These are phyloP conservation scores for Stachybotrys echinatus DNA, from an alignment of 2,329 filamentous ascomycete species.

Conservation along the genomic window DNA sequence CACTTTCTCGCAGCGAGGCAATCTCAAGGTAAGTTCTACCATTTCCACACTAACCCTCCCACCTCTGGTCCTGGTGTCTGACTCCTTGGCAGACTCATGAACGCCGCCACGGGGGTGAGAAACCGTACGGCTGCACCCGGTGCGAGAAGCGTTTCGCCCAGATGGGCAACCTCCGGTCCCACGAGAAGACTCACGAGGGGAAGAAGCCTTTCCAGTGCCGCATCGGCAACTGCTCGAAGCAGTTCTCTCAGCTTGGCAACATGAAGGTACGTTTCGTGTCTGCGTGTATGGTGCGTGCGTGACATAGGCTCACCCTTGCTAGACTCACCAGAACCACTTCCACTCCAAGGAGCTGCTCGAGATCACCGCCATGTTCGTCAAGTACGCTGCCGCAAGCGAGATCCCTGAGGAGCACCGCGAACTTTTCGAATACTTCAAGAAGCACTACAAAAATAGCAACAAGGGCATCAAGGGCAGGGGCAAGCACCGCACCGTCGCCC, in stretches of 20 bases:
- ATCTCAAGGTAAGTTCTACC: conserved; percentile 63
- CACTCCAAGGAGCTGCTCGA: conserved; percentile 68
- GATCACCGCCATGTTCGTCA: conserved; percentile 66
- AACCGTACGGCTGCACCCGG: conserved; percentile 72
- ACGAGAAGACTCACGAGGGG: conserved; percentile 74
- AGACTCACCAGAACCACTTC: conserved; percentile 94
- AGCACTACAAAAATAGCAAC: conserved; percentile 95
- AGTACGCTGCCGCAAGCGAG: conserved; percentile 48
- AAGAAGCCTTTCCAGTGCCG: conserved; percentile 76
- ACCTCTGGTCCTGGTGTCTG: neutral
- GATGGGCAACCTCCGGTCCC: conserved; percentile 77
- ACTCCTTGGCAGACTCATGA: conserved; percentile 63
- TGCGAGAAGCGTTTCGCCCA: conserved; percentile 83
- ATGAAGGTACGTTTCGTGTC: conserved; percentile 61
- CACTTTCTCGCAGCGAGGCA: conserved; percentile 83
- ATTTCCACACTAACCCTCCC: no score
- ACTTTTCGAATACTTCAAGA: conserved; percentile 77
- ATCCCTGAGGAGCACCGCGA: conserved; percentile 65
- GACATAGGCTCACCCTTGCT: conserved; percentile 5
- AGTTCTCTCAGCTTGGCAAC: conserved; percentile 86
- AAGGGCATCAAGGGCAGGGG: conserved; percentile 97
- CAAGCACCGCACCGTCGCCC: conserved; percentile 66
- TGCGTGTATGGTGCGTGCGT: neutral
- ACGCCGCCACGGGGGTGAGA: conserved; percentile 80
- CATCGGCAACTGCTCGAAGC: conserved; percentile 78